A percentile compares a stretch with the other conserved stretches of the same genome.
phyloP scores from a whole-genome alignment of 2,329 filamentous ascomycete genomes.

The Metarhizium robertsii region DNA sequence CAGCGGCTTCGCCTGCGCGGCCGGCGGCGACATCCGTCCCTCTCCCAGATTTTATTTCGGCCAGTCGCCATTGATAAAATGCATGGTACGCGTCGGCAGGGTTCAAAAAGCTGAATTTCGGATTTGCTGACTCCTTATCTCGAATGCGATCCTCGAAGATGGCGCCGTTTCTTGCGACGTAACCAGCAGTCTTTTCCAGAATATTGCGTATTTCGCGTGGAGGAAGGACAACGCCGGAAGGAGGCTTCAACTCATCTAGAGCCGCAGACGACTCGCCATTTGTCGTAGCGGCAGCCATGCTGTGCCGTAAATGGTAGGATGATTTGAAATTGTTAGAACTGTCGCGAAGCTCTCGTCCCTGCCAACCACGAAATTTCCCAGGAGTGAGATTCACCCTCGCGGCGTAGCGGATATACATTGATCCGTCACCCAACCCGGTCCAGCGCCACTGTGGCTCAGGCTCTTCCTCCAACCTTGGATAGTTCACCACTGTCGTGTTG shows the following conservation, averaged over 20 bases:
- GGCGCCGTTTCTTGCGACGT: slow-evolving; percentile 61
- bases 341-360: background rate
- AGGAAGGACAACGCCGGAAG: slow-evolving; percentile 75
- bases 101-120: slow-evolving; percentile 86
- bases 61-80: slow-evolving; percentile 86
- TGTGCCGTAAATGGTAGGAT: slow-evolving; percentile 8
- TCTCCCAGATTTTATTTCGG: slow-evolving; percentile 75
- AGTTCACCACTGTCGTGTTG: no score
- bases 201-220: slow-evolving; percentile 77
- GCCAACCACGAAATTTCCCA: background rate
- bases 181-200: slow-evolving; percentile 91
- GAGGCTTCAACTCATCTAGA: slow-evolving; percentile 65
- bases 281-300: slow-evolving; percentile 26
- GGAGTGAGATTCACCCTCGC: background rate
- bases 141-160: slow-evolving; percentile 77
- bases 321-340: background rate
- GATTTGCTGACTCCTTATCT: slow-evolving; percentile 72
- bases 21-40: slow-evolving; percentile 73
- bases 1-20: slow-evolving; percentile 52
- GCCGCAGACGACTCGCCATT: slow-evolving; percentile 44
- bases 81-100: slow-evolving; percentile 73
- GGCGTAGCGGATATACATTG: background rate
- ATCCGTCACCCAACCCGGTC: background rate
- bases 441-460: no score
- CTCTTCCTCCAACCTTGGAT: no score